Base-by-base conservation (phyloP, 306 rosid species). In the Luffa acutangula region DNA sequence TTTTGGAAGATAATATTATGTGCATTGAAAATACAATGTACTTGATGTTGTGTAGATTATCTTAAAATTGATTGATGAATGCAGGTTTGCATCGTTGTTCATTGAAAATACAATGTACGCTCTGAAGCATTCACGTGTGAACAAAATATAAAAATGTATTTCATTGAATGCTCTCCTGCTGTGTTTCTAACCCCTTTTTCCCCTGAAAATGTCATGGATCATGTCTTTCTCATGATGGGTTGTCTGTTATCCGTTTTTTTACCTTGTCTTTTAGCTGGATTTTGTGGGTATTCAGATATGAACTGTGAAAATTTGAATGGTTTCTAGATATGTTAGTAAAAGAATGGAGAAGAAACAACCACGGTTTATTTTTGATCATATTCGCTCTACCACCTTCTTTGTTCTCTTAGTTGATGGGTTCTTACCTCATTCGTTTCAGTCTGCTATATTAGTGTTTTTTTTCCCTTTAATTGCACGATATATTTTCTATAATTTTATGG, bases 401-500 rank as follows among this genome's bases (percentile, higher is more conserved):
- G 9, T 45, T 25, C 57, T 46, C 57, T 25, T 46, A 46, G 76
- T 45, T 46, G 42, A 63, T 13, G 77, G 57, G 17, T 46, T 14
- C 1, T n/a, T 51, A 52, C 63, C 63, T 75, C 1, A 25, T 3
- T 15, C 33, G 36, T 73, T 46, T 10, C 58, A 34, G 4, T 36
- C 53, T 4, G 33, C 56, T 54, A 43, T 39, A 17, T 39, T 75
- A 25, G 31, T 25, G 5, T 75, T 15, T 15, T 69, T 71, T 18
- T 67, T n/a, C 17, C 9, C 46, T 41, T 41, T 13, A 36, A 18
- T 79, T 74, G 65, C 53, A 49, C 80, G 45, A 78, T 51, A 80
- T 73, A 36, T 79, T 81, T 31, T 78, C 39, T 71, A 65, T 41
- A 79, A 64, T 77, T 37, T 34, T 83, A 81, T 79, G 21, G 9